Conservation (phyloP, 148 eudicot genomes). For the Drosera capensis region DNA sequence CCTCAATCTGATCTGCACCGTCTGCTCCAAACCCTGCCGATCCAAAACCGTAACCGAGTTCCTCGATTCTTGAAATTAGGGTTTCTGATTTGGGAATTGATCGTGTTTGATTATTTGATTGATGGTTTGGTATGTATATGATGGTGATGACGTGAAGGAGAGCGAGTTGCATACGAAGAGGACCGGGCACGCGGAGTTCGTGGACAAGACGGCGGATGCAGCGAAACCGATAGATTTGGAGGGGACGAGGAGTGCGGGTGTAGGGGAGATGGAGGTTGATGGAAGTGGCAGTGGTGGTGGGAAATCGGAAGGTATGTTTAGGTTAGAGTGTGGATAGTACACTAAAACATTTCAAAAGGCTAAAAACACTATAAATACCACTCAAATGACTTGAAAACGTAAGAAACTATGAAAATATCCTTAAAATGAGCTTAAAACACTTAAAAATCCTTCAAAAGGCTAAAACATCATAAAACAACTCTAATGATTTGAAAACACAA, state of each 20-base stretch:
- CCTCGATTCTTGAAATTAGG: background rate
- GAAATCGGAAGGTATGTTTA: constrained; percentile 39
- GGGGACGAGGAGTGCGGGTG: constrained; percentile 18
- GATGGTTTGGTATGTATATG: no score
- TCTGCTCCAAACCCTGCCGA: constrained; percentile 92
- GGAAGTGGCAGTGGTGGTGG: constrained; percentile 18
- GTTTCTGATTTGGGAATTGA: constrained; percentile 4
- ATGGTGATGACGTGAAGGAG: constrained; percentile 53
- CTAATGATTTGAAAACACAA: no score
- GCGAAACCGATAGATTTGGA: constrained; percentile 70
- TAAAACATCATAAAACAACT: no score
- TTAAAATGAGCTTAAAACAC: no score
- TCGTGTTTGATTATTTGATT: background rate
- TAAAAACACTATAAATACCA: no score
- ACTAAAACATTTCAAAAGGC: no score
- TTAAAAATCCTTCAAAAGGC: no score
- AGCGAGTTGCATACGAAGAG: constrained; percentile 93
- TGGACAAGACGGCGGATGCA: constrained; percentile 66
- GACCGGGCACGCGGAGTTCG: constrained; percentile 82
- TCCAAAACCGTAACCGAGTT: constrained; percentile 56
- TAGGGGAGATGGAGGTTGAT: constrained; percentile 36
- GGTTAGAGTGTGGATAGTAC: background rate
- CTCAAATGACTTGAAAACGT: no score
- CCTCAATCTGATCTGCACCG: constrained; percentile 70
- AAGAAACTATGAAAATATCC: no score